Evolutionary conservation across 129 eudicot genomes (phyloP).

Genomic region (Glebionis coronaria): DNA sequence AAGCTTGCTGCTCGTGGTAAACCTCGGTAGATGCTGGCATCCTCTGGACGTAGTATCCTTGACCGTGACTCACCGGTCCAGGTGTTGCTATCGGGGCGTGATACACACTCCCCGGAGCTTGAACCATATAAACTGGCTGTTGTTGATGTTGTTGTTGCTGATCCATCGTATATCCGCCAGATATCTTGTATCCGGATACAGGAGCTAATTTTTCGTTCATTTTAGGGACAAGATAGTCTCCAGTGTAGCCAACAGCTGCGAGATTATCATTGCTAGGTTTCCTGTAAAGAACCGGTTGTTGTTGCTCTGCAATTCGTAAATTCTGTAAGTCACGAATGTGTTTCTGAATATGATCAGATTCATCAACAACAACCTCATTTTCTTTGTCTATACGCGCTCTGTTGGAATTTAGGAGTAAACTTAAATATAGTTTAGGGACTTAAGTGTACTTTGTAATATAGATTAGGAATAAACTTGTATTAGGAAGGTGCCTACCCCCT

Average conservation of each 20-base stretch:
- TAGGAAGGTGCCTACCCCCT: too few relatives aligned
- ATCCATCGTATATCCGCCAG: conserved; percentile 31
- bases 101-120: conserved; percentile 46
- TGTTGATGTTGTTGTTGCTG: conserved; percentile 27
- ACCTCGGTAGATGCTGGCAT: conserved; percentile 51
- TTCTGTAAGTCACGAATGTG: conserved; percentile 66
- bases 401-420: too few relatives aligned
- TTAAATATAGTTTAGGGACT: too few relatives aligned
- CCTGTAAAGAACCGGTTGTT: too few relatives aligned
- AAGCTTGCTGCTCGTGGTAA: conserved; percentile 56
- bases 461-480: too few relatives aligned
- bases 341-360: conserved; percentile 58
- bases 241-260: conserved; percentile 33
- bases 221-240: conserved; percentile 42
- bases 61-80: conserved; percentile 38
- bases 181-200: conserved; percentile 37
- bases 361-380: conserved; percentile 32
- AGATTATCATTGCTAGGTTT: conserved; percentile 57
- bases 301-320: conserved; percentile 47
- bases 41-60: conserved; percentile 75
- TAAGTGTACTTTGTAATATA: too few relatives aligned
- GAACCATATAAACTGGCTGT: conserved; percentile 66
- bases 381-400: neutral
- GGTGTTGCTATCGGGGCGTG: conserved; percentile 60
- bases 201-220: conserved; percentile 38